Evolutionary conservation across 2,329 filamentous ascomycete species (phyloP).

Genomic region (Fusarium agapanthi): DNA sequence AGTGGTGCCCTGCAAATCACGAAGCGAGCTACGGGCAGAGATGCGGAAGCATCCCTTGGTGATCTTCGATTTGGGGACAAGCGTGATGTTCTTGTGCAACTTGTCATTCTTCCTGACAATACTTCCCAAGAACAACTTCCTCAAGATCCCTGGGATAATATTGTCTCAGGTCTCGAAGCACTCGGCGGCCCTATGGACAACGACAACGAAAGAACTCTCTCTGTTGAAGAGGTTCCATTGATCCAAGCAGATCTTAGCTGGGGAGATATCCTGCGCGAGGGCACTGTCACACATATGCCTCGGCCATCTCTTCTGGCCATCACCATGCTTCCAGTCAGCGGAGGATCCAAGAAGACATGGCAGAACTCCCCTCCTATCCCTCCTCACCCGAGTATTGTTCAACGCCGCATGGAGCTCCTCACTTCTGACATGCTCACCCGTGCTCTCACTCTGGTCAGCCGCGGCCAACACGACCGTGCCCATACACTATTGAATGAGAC

Average conservation of each 20-base stretch:
- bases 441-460: slow-evolving; percentile 87
- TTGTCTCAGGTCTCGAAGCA: slow-evolving; percentile 93
- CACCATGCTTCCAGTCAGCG: slow-evolving; percentile 83
- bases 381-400: slow-evolving; percentile 92
- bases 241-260: slow-evolving; percentile 95
- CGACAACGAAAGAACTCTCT: slow-evolving; percentile 83
- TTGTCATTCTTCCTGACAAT: slow-evolving; percentile 90
- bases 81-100: slow-evolving; percentile 88
- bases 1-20: slow-evolving; percentile 95
- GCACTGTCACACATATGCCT: slow-evolving; percentile 83
- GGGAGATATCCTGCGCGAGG: slow-evolving; percentile 92
- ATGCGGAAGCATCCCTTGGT: slow-evolving; percentile 90
- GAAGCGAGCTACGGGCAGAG: slow-evolving; percentile 91
- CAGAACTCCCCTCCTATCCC: slow-evolving; percentile 81
- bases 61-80: slow-evolving; percentile 97
- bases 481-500: slow-evolving; percentile 94
- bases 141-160: slow-evolving; percentile 96
- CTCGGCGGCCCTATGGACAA: slow-evolving; percentile 87
- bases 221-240: slow-evolving; percentile 92
- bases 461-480: slow-evolving; percentile 91
- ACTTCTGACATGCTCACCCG: slow-evolving; percentile 98
- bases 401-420: slow-evolving; percentile 95
- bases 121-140: slow-evolving; percentile 83
- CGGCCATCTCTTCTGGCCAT: slow-evolving; percentile 92
- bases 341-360: slow-evolving; percentile 72